phyloP scores from a whole-genome alignment of 2,329 filamentous ascomycete genomes.

The Triangularia verruculosa region DNA sequence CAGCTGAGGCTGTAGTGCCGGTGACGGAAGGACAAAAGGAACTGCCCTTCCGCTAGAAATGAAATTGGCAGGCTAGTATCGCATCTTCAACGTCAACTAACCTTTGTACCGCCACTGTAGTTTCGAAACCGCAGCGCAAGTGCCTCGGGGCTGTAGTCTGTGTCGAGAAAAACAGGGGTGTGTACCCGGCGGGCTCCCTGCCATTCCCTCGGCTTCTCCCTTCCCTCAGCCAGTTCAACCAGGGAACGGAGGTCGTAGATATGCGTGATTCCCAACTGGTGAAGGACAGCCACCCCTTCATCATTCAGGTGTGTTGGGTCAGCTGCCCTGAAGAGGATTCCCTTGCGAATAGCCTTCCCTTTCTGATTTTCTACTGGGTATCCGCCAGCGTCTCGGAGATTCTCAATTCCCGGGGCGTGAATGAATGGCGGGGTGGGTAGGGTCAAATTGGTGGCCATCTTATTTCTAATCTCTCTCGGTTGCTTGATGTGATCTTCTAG shows the following conservation, averaged over 20 bases:
- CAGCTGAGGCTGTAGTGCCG: not conserved
- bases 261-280: slow-evolving; percentile 55
- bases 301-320: slow-evolving; percentile 59
- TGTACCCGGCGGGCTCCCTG: slow-evolving; percentile 55
- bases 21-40: not conserved
- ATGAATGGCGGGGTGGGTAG: slow-evolving; percentile 47
- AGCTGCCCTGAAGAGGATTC: slow-evolving; percentile 64
- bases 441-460: not conserved
- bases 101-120: slow-evolving; percentile 53
- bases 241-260: slow-evolving; percentile 68
- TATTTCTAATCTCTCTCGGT: not conserved
- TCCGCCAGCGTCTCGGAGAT: slow-evolving; percentile 67
- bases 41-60: not conserved
- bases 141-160: slow-evolving; percentile 60
- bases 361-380: slow-evolving; percentile 43
- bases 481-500: not conserved
- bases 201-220: slow-evolving; percentile 42
- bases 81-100: slow-evolving; percentile 24
- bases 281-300: slow-evolving; percentile 51
- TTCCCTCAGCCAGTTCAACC: slow-evolving; percentile 50
- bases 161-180: slow-evolving; percentile 61
- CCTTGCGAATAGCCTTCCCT: slow-evolving; percentile 45
- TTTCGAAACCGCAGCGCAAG: slow-evolving; percentile 58
- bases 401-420: slow-evolving; percentile 56
- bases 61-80: not conserved